A percentile compares a stretch with the other conserved stretches of the same genome.
Conservation (phyloP, 129 eudicot species). For the Flaveria robusta region DNA sequence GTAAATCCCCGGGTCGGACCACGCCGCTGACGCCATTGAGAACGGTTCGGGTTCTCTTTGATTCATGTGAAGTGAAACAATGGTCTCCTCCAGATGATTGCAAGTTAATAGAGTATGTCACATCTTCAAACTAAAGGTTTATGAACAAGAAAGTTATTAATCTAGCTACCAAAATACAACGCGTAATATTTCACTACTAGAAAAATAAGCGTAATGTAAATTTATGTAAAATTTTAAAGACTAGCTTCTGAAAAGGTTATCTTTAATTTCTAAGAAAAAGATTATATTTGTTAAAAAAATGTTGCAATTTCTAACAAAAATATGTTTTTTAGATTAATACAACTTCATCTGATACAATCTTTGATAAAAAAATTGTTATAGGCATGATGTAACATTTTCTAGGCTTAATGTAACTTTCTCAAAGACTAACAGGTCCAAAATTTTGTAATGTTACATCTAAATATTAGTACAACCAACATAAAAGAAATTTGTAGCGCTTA, state of each 20-base stretch:
- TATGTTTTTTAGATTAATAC: no score
- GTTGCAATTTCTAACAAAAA: no score
- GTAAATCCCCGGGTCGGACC: constrained; percentile 72
- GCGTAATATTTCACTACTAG: no score
- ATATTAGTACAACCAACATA: neutral
- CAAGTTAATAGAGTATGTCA: constrained; percentile 50
- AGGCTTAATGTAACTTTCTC: neutral
- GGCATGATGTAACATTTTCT: neutral
- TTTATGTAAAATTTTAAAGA: no score
- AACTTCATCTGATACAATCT: no score
- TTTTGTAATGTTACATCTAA: neutral
- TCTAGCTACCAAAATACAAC: neutral
- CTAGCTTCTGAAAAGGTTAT: no score
- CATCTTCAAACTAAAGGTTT: constrained; percentile 69
- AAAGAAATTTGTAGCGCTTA: neutral
- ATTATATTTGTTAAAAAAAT: no score
- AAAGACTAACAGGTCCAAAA: neutral
- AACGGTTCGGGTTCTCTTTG: constrained; percentile 47
- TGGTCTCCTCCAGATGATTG: constrained; percentile 29
- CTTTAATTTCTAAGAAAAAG: no score
- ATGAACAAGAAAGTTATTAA: constrained; percentile 12
- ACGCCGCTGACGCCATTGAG: constrained; percentile 70
- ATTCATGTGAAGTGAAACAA: constrained; percentile 45
- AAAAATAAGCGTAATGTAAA: no score
- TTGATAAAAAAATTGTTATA: no score